A percentile compares a stretch with the other conserved stretches of the same genome.
Conservation (phyloP, 768 basidiomycete genomes). For the Kwoniella mangroviensis region DNA sequence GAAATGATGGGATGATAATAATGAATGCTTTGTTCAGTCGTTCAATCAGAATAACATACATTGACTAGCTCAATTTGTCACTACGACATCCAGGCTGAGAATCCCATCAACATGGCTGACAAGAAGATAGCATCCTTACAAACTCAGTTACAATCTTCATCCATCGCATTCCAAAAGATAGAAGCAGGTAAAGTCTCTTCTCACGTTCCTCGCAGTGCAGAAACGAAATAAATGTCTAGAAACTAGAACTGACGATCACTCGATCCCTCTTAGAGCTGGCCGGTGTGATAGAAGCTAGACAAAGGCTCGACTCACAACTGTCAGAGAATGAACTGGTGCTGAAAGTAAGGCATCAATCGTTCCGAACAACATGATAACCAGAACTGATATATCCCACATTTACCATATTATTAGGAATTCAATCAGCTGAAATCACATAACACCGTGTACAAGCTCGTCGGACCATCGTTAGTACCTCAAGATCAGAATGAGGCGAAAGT, state of each 20-base stretch:
- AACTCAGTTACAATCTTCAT: conserved; percentile 66
- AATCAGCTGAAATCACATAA: conserved; percentile 72
- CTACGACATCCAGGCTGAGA: neutral
- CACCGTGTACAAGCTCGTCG: conserved; percentile 85
- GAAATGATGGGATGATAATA: too few species aligned
- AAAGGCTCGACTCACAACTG: conserved; percentile 84
- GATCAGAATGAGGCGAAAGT: conserved; percentile 82
- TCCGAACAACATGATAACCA: too few species aligned
- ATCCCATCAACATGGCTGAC: conserved; percentile 31
- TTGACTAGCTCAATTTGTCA: neutral
- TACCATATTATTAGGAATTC: conserved; percentile 70
- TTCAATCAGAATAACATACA: neutral
- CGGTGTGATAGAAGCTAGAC: conserved; percentile 74
- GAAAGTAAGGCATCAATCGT: conserved; percentile 64
- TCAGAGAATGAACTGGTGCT: conserved; percentile 91
- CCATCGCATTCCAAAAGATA: conserved; percentile 77
- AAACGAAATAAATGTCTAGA: neutral
- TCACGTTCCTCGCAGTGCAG: neutral
- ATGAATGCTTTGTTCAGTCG: neutral
- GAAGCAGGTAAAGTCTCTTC: conserved; percentile 61
- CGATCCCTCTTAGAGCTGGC: conserved; percentile 64
- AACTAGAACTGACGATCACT: neutral
- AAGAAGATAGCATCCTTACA: conserved; percentile 40
- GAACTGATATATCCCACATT: too few species aligned
- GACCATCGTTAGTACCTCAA: conserved; percentile 87